Evolutionary conservation across 2,329 filamentous ascomycete species (phyloP), one percentile per base, ranked within the genome.

Genomic region (Venturia nashicola): DNA sequence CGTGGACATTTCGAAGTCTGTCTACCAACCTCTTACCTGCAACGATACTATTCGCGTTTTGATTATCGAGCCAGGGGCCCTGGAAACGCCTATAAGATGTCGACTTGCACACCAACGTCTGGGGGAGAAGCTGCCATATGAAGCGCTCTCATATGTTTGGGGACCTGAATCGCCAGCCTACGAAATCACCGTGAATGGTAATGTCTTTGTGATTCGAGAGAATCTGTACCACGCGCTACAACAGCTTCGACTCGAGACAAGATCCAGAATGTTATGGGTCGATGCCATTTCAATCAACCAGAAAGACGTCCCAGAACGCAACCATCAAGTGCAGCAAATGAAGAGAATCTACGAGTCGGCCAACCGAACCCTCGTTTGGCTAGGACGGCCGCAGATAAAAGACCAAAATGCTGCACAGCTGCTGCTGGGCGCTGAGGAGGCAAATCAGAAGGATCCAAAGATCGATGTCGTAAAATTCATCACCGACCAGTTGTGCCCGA

Each of bases 271-370:
- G n/a, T 42, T 68, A 11, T 70, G 69, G 69, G 65, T 67, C 12
- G 69, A 71, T 63, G 61, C 65, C 16, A 59, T 71, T 14, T 71
- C 64, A 36, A 70, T 71, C 62, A 67, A 71, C 61, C 69, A 71
- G 64, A 51, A 57, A 12, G 65, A 71, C 61, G 27, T 54, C 5
- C 40, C 12, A 27, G 69, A 71, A 59, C 59, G 63, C n/a, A 65
- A 42, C 20, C 43, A 63, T 42, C 68, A 71, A 59, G 67, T 70
- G 12, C 23, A 40, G 39, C 57, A 65, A 42, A 69, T 70, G 67
- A 59, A 62, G 34, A 39, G 62, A 23, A 67, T 68, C 36, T 66
- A 65, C 36, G 64, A 39, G 34, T 68, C 69, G 64, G 71, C 72
- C 43, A 66, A 66, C 9, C 64, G 68, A 9, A 65, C 68, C 3